Conservation (phyloP, 495 filamentous ascomycete genomes). For the Lepraria neglecta region DNA sequence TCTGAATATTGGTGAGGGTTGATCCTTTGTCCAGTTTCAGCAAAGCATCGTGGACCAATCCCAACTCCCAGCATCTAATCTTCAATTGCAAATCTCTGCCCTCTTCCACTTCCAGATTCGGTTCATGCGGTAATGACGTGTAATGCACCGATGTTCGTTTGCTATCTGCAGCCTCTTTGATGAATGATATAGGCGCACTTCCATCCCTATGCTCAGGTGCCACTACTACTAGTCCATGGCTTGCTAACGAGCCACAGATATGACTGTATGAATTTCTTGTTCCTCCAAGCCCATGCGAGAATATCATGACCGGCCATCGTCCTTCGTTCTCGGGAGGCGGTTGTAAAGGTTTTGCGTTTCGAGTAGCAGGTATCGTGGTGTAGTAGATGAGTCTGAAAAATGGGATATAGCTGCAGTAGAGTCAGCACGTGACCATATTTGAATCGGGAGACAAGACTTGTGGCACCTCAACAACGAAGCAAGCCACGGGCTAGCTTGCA, state of each 20-base stretch:
- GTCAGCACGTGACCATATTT: background rate
- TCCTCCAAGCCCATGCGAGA: conserved; percentile 75
- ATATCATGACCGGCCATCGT: conserved; percentile 70
- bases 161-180: conserved; percentile 32
- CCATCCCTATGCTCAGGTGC: conserved; percentile 74
- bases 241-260: conserved; percentile 61
- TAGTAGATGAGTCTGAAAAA: conserved; percentile 53
- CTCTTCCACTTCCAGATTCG: conserved; percentile 50
- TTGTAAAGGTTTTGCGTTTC: conserved; percentile 42
- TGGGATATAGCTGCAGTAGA: conserved; percentile 49
- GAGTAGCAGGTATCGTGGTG: conserved; percentile 52
- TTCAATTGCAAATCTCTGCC: conserved; percentile 59
- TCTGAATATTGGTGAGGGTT: conserved; percentile 31
- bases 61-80: conserved; percentile 67
- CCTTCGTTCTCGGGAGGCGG: conserved; percentile 28
- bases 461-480: conserved; percentile 15
- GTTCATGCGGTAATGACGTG: conserved; percentile 43
- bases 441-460: background rate
- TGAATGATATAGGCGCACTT: conserved; percentile 57
- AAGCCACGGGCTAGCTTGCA: conserved; percentile 44
- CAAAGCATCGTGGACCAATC: conserved; percentile 55
- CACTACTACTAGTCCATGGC: conserved; percentile 67
- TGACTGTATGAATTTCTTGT: conserved; percentile 70
- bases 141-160: conserved; percentile 30
- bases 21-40: conserved; percentile 52